Evolutionary conservation across 257 asterid species (phyloP).

Genomic region (Schizonepeta tenuifolia): DNA sequence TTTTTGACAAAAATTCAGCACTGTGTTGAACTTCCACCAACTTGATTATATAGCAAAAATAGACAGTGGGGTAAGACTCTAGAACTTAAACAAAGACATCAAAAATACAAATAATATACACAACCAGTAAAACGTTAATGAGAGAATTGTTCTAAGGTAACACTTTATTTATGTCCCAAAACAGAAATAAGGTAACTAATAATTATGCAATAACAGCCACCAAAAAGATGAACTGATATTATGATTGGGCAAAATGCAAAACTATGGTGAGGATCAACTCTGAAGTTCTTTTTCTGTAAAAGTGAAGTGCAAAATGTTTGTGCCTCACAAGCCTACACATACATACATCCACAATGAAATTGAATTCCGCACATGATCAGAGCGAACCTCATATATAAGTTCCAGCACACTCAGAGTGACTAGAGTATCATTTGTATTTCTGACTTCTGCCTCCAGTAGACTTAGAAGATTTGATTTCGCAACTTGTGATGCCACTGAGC

Average conservation of each 20-base stretch:
- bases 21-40: slow-evolving; percentile 86
- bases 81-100: slow-evolving; percentile 1
- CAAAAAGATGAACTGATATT: not conserved
- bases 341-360: not conserved
- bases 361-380: slow-evolving; percentile 28
- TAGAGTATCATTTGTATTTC: slow-evolving; percentile 64
- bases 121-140: not conserved
- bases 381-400: slow-evolving; percentile 84
- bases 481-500: slow-evolving; percentile 71
- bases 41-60: slow-evolving; percentile 52
- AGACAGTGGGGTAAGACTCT: slow-evolving; percentile 9
- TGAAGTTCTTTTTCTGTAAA: not conserved
- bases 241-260: slow-evolving; percentile 6
- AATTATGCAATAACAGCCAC: slow-evolving; percentile 16
- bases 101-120: not conserved
- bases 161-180: slow-evolving; percentile 13
- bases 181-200: slow-evolving; percentile 7
- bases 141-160: slow-evolving; percentile 1
- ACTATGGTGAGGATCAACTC: not conserved
- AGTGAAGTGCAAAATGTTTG: not conserved
- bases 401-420: slow-evolving; percentile 83
- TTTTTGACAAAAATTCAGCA: slow-evolving; percentile 74
- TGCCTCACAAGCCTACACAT: slow-evolving; percentile 5
- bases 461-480: slow-evolving; percentile 70
- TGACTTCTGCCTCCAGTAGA: slow-evolving; percentile 79